Evolutionary conservation across 1,284 basidiomycete species (phyloP), one percentile per base, ranked within the genome.

Genomic region (Thelephora terrestris): DNA sequence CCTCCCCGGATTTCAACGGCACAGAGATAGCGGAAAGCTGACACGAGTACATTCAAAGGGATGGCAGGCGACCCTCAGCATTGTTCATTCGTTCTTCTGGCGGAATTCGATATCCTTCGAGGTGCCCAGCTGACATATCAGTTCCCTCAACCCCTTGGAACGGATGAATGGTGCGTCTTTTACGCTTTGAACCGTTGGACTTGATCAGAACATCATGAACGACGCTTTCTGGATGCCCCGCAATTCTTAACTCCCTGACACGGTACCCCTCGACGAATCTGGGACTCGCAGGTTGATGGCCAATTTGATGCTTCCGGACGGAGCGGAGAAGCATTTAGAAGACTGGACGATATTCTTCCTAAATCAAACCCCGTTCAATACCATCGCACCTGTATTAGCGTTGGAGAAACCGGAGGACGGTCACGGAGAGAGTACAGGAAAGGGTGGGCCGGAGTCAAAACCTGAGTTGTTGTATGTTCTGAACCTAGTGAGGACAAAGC

Each of bases 291-390:
- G 93, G 54, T 78, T 92, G 21, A 75, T 99, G 3, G 96, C 95
- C 1, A 95, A 97, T 68, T 79, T 96, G 53, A 99, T 99, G 95
- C 75, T 99, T 16, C 95, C 95, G 1, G 95, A 99, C 64, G 96
- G 96, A 12, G 93, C 93, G 12, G 96, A 99, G 65, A 80, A 87
- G 45, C 85, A 95, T 53, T 71, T 85, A 16, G 91, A 96, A 64
- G 95, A 99, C 65, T 99, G 94, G 95, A 99, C 95, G 4, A 82
- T 97, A 48, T 98, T 99, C 74, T 97, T 96, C 64, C 78, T 98
- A 45, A 96, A 96, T 61, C 93, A 96, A 67, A 91, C 88, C 0
- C 74, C 81, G 0, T 87, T 85, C 65, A 91, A 91, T 60, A 85
- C 82, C 9, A 88, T 94, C 55, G 79, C 81, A 4, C 86, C 90